Base-by-base conservation (phyloP, 1,284 basidiomycete species). In the Rhodotorula sp. region DNA sequence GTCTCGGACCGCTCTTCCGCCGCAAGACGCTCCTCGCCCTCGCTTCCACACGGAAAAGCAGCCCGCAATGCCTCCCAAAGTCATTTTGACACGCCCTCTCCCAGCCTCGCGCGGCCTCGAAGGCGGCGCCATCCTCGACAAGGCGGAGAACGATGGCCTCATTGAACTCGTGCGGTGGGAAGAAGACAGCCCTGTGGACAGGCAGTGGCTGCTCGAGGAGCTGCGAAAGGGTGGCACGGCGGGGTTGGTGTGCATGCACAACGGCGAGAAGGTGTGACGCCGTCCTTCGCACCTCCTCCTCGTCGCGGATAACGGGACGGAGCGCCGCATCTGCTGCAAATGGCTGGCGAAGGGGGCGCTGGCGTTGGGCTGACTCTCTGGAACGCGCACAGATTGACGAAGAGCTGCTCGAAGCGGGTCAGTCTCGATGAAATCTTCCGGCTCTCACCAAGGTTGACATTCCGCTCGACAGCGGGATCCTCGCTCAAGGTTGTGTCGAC, bases 401-500 rank as follows among this genome's bases (percentile, higher is more conserved):
- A 20, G 90, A 92, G 77, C 79, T 93, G 3, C 73, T 94, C 59
- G 85, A 88, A 63, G 84, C 84, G 75, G 89, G 89, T 87, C 74
- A 72, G 77, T 30, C 62, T 8, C 9, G 47, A 24, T 9, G n/a
- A 7, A 24, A 11, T 16, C 62, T 1, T 40, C 20, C 59, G 20
- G 34, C 18, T 53, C 51, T 52, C 40, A 1, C 26, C 0, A 10
- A 10, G 15, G 20, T 28, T 58, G 13, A 47, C 11, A 6, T 26
- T 11, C 28, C 26, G 11, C 24, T 7, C 7, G 6, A 22, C 64
- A 90, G 90, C 89, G 69, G 89, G 90, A 6, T 82, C 88, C 0
- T 83, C 80, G 2, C 83, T 98, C 20, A 86, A 86, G 64, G 87
- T 90, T 24, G 85, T 97, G 10, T 93, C 92, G 1, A 97, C 94